Conservation (phyloP, 352 stramenopile genomes). For the Aphanomyces euteiches region DNA sequence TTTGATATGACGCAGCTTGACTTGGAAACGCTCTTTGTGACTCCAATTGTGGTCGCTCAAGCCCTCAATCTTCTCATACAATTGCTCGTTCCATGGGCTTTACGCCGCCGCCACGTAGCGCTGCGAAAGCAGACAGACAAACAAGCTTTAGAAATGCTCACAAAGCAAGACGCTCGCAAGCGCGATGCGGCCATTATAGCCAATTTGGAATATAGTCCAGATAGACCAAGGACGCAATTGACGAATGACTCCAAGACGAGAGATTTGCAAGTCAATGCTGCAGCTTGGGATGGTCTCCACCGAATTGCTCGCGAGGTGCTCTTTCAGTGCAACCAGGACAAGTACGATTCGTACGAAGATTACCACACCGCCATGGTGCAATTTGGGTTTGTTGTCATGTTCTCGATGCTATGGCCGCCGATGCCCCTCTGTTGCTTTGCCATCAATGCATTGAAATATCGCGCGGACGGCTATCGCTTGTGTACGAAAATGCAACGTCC, state of each 20-base stretch:
- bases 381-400: constrained; percentile 85
- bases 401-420: constrained; percentile 77
- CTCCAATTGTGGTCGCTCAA: constrained; percentile 78
- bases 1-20: constrained; percentile 81
- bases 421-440: constrained; percentile 75
- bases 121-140: constrained; percentile 46
- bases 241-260: constrained; percentile 62
- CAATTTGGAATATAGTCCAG: constrained; percentile 38
- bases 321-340: constrained; percentile 67
- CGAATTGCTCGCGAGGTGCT: constrained; percentile 64
- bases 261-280: constrained; percentile 62
- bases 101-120: background rate
- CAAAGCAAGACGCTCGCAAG: constrained; percentile 54
- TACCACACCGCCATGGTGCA: constrained; percentile 79
- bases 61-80: constrained; percentile 62
- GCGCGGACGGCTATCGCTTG: constrained; percentile 66
- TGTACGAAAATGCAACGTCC: constrained; percentile 58
- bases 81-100: constrained; percentile 7
- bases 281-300: constrained; percentile 61
- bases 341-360: constrained; percentile 79
- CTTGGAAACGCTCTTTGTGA: constrained; percentile 75
- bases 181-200: constrained; percentile 65
- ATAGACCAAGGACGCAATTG: constrained; percentile 26
- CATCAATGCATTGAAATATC: constrained; percentile 77
- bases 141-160: constrained; percentile 63